Evolutionary conservation across 495 filamentous ascomycete species (phyloP).

Genomic region (Hypoxylon lenormandii): DNA sequence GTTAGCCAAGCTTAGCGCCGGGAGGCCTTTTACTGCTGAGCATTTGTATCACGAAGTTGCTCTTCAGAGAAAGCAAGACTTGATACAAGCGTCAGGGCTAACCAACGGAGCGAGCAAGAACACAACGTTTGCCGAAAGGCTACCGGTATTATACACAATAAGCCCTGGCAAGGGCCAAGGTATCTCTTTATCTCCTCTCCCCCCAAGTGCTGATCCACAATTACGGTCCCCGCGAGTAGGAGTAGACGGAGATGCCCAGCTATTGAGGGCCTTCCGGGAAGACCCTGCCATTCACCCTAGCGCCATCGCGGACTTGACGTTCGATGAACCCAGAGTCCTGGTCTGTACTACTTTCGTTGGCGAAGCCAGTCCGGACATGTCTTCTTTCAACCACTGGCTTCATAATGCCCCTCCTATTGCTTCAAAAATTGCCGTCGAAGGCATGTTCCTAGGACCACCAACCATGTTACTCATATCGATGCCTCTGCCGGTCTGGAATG

Average conservation of each 20-base stretch:
- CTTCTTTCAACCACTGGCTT: constrained; percentile 69
- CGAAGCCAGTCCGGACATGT: constrained; percentile 68
- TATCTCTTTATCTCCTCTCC: constrained; percentile 60
- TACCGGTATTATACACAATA: constrained; percentile 63
- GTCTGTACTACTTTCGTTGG: constrained; percentile 69
- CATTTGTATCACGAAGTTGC: constrained; percentile 64
- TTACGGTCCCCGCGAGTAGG: constrained; percentile 58
- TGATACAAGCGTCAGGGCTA: constrained; percentile 53
- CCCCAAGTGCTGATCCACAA: constrained; percentile 49
- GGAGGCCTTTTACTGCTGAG: constrained; percentile 63
- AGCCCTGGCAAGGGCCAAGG: constrained; percentile 62
- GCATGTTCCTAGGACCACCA: constrained; percentile 69
- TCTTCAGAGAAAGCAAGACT: constrained; percentile 56
- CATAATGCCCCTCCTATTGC: constrained; percentile 61
- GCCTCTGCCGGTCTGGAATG: constrained; percentile 66
- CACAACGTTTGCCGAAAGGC: constrained; percentile 52
- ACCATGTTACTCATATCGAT: constrained; percentile 69
- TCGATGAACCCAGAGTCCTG: constrained; percentile 65
- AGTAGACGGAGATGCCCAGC: constrained; percentile 53
- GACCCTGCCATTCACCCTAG: constrained; percentile 55
- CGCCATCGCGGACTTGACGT: constrained; percentile 61
- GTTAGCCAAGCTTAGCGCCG: constrained; percentile 60
- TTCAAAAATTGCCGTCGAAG: constrained; percentile 67
- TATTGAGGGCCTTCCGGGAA: constrained; percentile 50
- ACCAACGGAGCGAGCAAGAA: constrained; percentile 60